phyloP scores from a whole-genome alignment of 805 yeast genomes.

The Crinitomyces ghanaensis region DNA sequence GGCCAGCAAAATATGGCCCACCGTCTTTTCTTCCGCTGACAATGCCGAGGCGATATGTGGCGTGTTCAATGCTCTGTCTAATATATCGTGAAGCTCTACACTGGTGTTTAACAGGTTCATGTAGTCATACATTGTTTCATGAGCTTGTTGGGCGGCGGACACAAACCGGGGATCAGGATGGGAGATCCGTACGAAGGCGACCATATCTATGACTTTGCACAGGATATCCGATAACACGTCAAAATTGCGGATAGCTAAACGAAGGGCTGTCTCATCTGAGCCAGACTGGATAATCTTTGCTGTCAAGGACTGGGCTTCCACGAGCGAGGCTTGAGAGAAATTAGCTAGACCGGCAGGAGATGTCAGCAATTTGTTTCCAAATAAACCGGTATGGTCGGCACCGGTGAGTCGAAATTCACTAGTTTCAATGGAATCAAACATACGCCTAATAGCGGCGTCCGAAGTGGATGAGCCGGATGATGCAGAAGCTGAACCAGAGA shows the following conservation, averaged over 20 bases:
- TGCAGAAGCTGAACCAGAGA: no score
- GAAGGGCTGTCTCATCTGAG: constrained; percentile 35
- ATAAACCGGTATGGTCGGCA: constrained; percentile 73
- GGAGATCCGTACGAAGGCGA: constrained; percentile 80
- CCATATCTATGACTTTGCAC: constrained; percentile 87
- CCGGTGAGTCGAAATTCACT: no score
- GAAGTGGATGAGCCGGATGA: no score
- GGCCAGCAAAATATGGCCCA: constrained; percentile 64
- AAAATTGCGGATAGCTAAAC: constrained; percentile 47
- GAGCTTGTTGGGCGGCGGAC: constrained; percentile 75
- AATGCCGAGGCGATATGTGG: constrained; percentile 31
- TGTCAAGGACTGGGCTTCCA: constrained; percentile 52
- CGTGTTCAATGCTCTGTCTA: constrained; percentile 43
- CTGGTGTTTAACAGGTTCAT: constrained; percentile 90
- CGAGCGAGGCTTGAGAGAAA: constrained; percentile 57
- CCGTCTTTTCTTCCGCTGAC: constrained; percentile 67
- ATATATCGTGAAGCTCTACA: constrained; percentile 50
- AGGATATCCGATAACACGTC: constrained; percentile 80
- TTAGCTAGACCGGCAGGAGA: constrained; percentile 59
- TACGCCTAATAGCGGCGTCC: no score
- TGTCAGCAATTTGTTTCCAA: constrained; percentile 57
- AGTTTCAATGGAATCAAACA: no score
- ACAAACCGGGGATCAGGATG: constrained; percentile 70
- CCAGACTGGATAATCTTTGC: constrained; percentile 34
- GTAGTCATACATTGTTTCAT: constrained; percentile 79